Percentiles rank a stretch among this genome's conserved stretches.
Evolutionary conservation across 768 basidiomycete species (phyloP).

Genomic region (Boletus tylopilopsis): DNA sequence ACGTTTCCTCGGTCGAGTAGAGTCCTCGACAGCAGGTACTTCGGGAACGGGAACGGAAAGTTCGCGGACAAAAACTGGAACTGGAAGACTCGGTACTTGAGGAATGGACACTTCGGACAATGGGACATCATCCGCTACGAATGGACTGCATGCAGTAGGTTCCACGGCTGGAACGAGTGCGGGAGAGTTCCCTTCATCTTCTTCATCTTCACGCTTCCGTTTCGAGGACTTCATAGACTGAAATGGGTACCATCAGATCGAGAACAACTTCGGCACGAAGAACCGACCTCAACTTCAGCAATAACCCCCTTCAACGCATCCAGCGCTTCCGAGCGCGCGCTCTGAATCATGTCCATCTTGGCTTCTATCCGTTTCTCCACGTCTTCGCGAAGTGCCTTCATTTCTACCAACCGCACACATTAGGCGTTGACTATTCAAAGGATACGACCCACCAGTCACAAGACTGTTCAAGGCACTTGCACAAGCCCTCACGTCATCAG

Average conservation of each 20-base stretch:
- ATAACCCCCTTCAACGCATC: constrained; percentile 34
- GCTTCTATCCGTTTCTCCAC: constrained; percentile 43
- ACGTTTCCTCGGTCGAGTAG: constrained; percentile 41
- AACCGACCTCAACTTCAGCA: constrained; percentile 30
- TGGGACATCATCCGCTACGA: not conserved
- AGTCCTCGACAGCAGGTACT: constrained; percentile 1
- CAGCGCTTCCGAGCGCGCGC: constrained; percentile 38
- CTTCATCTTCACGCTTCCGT: constrained; percentile 56
- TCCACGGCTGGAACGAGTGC: not conserved
- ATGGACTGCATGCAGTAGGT: not conserved
- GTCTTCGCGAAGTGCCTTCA: constrained; percentile 41
- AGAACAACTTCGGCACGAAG: constrained; percentile 14
- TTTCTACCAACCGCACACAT: constrained; percentile 32
- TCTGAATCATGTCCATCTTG: constrained; percentile 43
- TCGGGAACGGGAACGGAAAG: not conserved
- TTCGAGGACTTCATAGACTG: constrained; percentile 45
- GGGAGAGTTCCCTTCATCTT: constrained; percentile 17
- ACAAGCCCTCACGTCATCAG: constrained; percentile 26
- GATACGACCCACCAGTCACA: constrained; percentile 37
- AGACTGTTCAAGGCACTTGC: constrained; percentile 37
- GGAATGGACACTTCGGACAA: constrained; percentile 1
- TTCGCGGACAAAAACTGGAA: not conserved
- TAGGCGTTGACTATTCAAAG: not conserved
- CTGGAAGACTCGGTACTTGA: constrained; percentile 1
- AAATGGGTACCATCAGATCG: constrained; percentile 22